phyloP scores from a whole-genome alignment of 192 early-diverging fungal species.

The Chytriomyces hyalinus region DNA sequence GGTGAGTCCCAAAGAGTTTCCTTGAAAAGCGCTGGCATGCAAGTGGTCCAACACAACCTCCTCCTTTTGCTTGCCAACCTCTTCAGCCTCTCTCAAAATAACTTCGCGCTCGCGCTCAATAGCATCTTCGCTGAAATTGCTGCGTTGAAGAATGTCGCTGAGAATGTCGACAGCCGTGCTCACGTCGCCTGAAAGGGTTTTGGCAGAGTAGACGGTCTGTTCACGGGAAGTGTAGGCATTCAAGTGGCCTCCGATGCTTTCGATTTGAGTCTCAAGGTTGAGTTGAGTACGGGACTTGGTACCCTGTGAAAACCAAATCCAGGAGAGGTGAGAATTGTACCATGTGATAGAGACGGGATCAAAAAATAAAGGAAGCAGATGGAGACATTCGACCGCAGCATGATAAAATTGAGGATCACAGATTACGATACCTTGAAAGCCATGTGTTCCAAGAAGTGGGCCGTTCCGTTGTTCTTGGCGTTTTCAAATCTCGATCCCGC shows the following conservation, averaged over 20 bases:
- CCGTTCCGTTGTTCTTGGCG: slow-evolving; percentile 87
- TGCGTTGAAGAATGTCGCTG: slow-evolving; percentile 93
- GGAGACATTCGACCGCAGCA: no score
- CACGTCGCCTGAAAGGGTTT: slow-evolving; percentile 87
- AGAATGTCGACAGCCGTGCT: slow-evolving; percentile 90
- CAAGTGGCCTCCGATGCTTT: slow-evolving; percentile 98
- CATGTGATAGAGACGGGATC: no score
- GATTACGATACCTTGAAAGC: slow-evolving; percentile 82
- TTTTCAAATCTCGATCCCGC: slow-evolving; percentile 64
- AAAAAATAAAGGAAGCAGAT: no score
- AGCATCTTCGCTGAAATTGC: slow-evolving; percentile 77
- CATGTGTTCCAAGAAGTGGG: slow-evolving; percentile 99
- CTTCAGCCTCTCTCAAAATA: slow-evolving; percentile 92
- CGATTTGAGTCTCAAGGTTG: slow-evolving; percentile 92
- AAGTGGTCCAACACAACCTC: slow-evolving; percentile 99
- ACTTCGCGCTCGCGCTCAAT: slow-evolving; percentile 98
- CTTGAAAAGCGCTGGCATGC: slow-evolving; percentile 94
- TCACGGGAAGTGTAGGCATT: slow-evolving; percentile 99
- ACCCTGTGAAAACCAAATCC: slow-evolving; percentile 57
- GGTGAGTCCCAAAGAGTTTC: slow-evolving; percentile 84
- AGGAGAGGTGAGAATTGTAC: no score
- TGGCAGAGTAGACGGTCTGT: slow-evolving; percentile 98
- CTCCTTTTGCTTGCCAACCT: slow-evolving; percentile 88
- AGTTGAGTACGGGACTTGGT: slow-evolving; percentile 85
- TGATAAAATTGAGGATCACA: no score